Evolutionary conservation across 768 basidiomycete species (phyloP), one percentile per base, ranked within the genome.

Genomic region (Leccinum truebloodii): DNA sequence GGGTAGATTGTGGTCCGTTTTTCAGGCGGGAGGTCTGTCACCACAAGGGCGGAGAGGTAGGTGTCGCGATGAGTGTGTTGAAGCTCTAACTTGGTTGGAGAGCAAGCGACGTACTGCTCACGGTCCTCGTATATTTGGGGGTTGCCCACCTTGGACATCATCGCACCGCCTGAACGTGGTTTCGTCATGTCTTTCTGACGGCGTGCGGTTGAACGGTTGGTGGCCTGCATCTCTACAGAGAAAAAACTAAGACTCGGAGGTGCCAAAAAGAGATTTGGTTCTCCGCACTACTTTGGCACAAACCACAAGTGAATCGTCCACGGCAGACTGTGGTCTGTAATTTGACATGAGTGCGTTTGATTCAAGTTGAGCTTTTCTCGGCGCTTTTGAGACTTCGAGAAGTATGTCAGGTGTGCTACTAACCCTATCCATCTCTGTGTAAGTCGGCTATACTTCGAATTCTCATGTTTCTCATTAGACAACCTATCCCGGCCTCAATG

Each of bases 71-170:
- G 28, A 10, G 44, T 50, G 14, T 14, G 41, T 34, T 57, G 8
- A 18, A 35, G 10, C 10, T 30, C 28, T 30, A 30, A 30, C 28
- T 30, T 30, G 28, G 28, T 30, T 13, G 54, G 55, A 20, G 18
- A 22, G 57, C n/a, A 16, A 32, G 55, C 32, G 30, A 64, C 75
- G 10, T 66, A 79, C 81, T 84, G 82, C 54, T 84, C 82, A 22
- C 77, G 75, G 52, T 73, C 80, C 49, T 80, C 74, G 69, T 83
- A 80, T 46, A 79, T 72, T n/a, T n/a, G n/a, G n/a, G n/a, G n/a
- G n/a, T n/a, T n/a, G n/a, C n/a, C n/a, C n/a, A n/a, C n/a, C n/a
- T 30, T 82, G 52, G 82, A 83, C 68, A 78, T 78, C 81, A 83
- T 83, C 61, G 80, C 71, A 16, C 73, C 71, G 18, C 73, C 69